Conservation (phyloP, 2,329 filamentous ascomycete genomes). For the Aspergillus ibericus region DNA sequence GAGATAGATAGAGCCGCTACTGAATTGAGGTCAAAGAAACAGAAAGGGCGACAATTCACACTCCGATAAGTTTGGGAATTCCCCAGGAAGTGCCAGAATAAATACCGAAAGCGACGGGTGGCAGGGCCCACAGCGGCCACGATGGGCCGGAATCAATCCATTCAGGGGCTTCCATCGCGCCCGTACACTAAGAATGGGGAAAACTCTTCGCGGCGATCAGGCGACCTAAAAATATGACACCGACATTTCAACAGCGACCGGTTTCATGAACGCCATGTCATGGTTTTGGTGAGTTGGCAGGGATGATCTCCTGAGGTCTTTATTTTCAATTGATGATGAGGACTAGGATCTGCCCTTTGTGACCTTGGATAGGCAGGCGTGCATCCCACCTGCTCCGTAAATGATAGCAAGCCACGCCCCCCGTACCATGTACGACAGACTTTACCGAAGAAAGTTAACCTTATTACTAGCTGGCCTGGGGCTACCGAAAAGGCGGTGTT, state of each 20-base stretch:
- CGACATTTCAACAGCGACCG: not conserved
- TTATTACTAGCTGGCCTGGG: not conserved
- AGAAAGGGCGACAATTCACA: not conserved
- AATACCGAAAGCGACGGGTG: slow-evolving; percentile 1
- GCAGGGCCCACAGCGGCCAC: slow-evolving; percentile 1
- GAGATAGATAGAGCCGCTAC: not conserved
- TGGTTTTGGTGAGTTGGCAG: not conserved
- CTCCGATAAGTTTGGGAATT: not conserved
- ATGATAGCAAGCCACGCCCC: slow-evolving; percentile 2
- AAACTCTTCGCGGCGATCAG: slow-evolving; percentile 8
- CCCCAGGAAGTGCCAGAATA: not conserved
- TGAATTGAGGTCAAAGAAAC: not conserved
- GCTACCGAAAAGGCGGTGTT: slow-evolving; percentile 2
- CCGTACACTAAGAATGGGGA: not conserved
- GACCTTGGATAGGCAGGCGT: not conserved
- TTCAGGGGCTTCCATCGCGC: slow-evolving; percentile 4
- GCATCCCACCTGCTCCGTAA: not conserved
- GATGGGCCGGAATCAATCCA: slow-evolving; percentile 1
- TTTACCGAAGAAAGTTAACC: slow-evolving; percentile 4
- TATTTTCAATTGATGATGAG: not conserved
- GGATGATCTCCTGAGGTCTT: not conserved
- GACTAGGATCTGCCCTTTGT: not conserved
- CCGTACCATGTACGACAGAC: not conserved
- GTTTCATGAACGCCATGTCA: not conserved
- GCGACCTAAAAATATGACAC: slow-evolving; percentile 7